phyloP scores from a whole-genome alignment of 345 rosid species.

The Zanthoxylum bungeanum region DNA sequence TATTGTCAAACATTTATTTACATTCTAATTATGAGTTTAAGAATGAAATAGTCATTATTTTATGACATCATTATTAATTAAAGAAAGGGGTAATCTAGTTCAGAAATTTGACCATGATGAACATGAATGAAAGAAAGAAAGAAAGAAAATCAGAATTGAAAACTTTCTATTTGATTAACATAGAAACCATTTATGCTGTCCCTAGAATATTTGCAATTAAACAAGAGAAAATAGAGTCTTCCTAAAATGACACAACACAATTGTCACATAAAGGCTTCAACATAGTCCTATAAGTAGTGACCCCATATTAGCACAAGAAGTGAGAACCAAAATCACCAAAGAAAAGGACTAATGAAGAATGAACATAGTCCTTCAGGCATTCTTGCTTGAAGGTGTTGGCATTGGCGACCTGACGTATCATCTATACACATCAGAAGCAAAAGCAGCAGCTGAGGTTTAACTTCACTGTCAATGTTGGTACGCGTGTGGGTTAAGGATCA shows the following conservation, averaged over 20 bases:
- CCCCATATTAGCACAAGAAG: not conserved
- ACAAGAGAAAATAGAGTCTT: too few species aligned
- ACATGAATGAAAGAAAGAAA: too few species aligned
- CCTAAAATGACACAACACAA: too few species aligned
- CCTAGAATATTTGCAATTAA: too few species aligned
- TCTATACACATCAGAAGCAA: too few species aligned
- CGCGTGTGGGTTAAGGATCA: not conserved
- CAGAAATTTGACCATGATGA: not conserved
- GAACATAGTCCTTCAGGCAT: slow-evolving; percentile 5
- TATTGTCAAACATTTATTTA: not conserved
- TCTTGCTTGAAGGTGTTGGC: too few species aligned
- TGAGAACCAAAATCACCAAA: not conserved
- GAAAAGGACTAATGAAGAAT: not conserved
- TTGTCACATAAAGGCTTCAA: too few species aligned
- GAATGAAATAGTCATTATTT: not conserved
- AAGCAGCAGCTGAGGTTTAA: not conserved
- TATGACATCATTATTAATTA: too few species aligned
- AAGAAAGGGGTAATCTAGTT: not conserved
- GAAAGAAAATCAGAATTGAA: too few species aligned
- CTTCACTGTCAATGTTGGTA: not conserved
- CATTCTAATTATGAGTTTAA: not conserved
- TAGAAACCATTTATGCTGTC: too few species aligned
- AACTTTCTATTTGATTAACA: not conserved
- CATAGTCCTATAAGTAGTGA: not conserved
- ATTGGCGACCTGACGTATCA: too few species aligned